Base-by-base conservation (phyloP, 441 rosid species). In the Viola pubescens region DNA sequence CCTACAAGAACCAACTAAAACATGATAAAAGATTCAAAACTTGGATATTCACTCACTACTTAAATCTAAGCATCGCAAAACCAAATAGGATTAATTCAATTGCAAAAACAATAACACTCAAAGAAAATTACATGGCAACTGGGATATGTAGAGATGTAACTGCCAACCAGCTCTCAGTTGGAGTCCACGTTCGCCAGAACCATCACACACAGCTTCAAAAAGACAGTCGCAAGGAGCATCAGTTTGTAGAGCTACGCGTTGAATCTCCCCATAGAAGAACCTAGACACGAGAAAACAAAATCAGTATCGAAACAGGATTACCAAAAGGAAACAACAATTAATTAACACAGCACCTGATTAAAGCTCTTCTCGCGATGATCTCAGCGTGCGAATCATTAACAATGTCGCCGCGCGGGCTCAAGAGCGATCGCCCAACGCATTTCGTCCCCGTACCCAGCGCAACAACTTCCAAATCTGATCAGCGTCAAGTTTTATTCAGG, bases 381-480 rank as follows among this genome's bases (percentile, higher is more conserved):
- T 92, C 95, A 34, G 96, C 98, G 59, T 92, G 98, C 7, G 97
- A 84, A 70, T 92, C 97, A 65, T 92, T 84, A 13, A 92, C 83
- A 68, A 83, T 73, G 69, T 92, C 96, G 9, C 98, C 97, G 6
- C 72, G 80, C 45, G 68, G 65, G 73, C 92, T 84, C 79, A 87
- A 54, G 11, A 66, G 82, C 13, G 88, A 81, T 6, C 82, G 64
- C 13, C 87, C 86, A 19, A 89, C 63, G 64, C 97, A 89, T 70
- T 92, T 89, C 0, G 98, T 89, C 16, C 96, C 97, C 4, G 98
- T 92, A 43, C 94, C 98, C 52, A 92, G 50, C 5, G 92, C 80
- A 42, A 87, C 81, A 38, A 92, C 89, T 69, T 86, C 78, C 70
- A 75, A 54, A 12, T 72, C 98, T 87, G 69, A 62, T 64, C 7